A percentile compares a stretch with the other conserved stretches of the same genome.
Conservation (phyloP, 345 rosid species). For the Hypericum perforatum region DNA sequence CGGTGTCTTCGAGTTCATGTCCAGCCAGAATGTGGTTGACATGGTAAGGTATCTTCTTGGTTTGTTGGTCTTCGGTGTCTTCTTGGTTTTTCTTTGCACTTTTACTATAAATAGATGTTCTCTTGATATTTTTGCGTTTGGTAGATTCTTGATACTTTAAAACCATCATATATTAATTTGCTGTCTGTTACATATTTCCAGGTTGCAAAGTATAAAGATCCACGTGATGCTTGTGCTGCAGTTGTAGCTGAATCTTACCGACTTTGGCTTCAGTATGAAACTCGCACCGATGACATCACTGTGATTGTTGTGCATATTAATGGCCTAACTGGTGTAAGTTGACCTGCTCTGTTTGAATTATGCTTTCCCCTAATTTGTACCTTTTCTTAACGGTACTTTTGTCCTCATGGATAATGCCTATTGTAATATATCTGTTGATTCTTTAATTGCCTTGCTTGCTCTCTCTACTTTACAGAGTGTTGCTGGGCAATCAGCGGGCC, state of each 20-base stretch:
- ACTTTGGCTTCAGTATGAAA: slow-evolving; percentile 96
- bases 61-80: background rate
- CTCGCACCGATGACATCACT: slow-evolving; percentile 99
- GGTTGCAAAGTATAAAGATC: slow-evolving; percentile 93
- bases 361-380: background rate
- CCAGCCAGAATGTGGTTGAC: slow-evolving; percentile 93
- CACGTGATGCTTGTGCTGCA: slow-evolving; percentile 99
- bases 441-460: background rate
- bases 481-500: slow-evolving; percentile 33
- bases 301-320: slow-evolving; percentile 82
- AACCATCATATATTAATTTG: background rate
- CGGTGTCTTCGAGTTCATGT: slow-evolving; percentile 94
- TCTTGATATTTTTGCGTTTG: background rate
- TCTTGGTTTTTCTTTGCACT: background rate
- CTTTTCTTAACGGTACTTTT: slow-evolving; percentile 12
- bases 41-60: slow-evolving; percentile 61
- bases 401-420: slow-evolving; percentile 9
- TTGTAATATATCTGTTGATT: background rate
- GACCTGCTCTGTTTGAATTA: background rate
- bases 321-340: slow-evolving; percentile 64
- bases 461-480: slow-evolving; percentile 34
- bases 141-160: background rate
- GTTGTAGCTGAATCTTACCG: slow-evolving; percentile 98
- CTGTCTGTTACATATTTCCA: slow-evolving; percentile 21
- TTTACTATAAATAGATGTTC: background rate